Base-by-base conservation (phyloP, 2,329 filamentous ascomycete species). In the Trichoderma sp. region DNA sequence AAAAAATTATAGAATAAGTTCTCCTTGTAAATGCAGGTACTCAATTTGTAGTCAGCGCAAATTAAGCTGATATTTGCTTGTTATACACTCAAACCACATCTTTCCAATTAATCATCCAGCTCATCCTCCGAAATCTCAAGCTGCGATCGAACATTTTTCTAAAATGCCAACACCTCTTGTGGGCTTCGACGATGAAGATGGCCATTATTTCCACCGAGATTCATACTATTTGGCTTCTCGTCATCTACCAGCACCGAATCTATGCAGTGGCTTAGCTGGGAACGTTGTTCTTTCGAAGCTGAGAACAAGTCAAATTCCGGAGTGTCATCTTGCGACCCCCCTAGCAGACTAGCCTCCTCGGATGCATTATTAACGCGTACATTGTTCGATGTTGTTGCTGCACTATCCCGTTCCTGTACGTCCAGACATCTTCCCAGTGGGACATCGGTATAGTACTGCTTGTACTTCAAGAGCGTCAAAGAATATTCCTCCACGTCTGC, bases 71-170 rank as follows among this genome's bases (percentile, higher is more conserved):
- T 18, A n/a, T 8, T 2, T 43, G 28, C n/a, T 55, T 10, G 11
- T 49, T 5, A 46, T 46, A 5, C 21, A 24, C 2, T 8, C 2
- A 3, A 8, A 26, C 14, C 37, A 13, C 26, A 21, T 5, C 11
- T 28, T 24, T 58, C 18, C 26, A 32, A 30, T 4, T 39, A 55
- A 21, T 55, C 28, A 11, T 76, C 74, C n/a, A 77, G 26, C 24
- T 79, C 77, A 3, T 77, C 74, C 32, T 79, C 77, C 16, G 76
- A 71, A 37, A 79, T 74, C 64, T 75, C 73, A 10, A 80, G 73
- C 34, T 72, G 70, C 8, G 68, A 67, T 24, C 78, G 74, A 24
- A 79, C 76, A 70, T 74, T 70, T 11, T 72, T 68, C 78, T 77
- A 80, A 61, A 78, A 79, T 64, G 75, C 71, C 30, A 66, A 49